Evolutionary conservation across 2,329 filamentous ascomycete genomes (phyloP).

Genomic region (Dothistroma septosporum): DNA sequence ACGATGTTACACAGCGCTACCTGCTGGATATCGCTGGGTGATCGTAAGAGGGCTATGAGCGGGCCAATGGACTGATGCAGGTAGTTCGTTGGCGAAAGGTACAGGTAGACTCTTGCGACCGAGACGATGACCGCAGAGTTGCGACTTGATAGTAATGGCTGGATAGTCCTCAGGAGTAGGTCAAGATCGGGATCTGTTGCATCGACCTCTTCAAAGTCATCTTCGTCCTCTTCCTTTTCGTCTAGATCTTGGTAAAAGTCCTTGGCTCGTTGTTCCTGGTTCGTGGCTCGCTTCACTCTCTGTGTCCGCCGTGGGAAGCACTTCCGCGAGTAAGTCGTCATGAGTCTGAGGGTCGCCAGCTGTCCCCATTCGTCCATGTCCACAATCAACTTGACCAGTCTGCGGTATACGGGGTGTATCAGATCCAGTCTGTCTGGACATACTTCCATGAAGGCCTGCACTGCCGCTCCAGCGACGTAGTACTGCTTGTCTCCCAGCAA

Average conservation of each 20-base stretch:
- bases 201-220: constrained; percentile 53
- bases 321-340: constrained; percentile 78
- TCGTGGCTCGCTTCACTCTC: constrained; percentile 52
- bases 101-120: constrained; percentile 77
- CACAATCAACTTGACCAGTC: constrained; percentile 80
- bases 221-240: constrained; percentile 42
- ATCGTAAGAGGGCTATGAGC: constrained; percentile 76
- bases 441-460: constrained; percentile 81
- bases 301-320: constrained; percentile 74
- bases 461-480: constrained; percentile 91
- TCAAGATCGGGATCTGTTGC: constrained; percentile 77
- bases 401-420: constrained; percentile 84
- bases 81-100: constrained; percentile 75
- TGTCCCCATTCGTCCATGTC: constrained; percentile 99
- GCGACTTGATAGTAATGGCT: constrained; percentile 81
- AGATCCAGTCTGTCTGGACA: constrained; percentile 85
- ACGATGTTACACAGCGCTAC: constrained; percentile 92
- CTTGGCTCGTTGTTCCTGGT: constrained; percentile 37
- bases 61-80: constrained; percentile 74
- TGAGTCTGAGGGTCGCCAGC: constrained; percentile 72
- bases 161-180: constrained; percentile 72
- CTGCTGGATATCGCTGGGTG: constrained; percentile 81
- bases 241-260: constrained; percentile 76
- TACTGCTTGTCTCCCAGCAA: constrained; percentile 89
- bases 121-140: constrained; percentile 91